Conservation (phyloP, 805 yeast species). For the Candida takata region DNA sequence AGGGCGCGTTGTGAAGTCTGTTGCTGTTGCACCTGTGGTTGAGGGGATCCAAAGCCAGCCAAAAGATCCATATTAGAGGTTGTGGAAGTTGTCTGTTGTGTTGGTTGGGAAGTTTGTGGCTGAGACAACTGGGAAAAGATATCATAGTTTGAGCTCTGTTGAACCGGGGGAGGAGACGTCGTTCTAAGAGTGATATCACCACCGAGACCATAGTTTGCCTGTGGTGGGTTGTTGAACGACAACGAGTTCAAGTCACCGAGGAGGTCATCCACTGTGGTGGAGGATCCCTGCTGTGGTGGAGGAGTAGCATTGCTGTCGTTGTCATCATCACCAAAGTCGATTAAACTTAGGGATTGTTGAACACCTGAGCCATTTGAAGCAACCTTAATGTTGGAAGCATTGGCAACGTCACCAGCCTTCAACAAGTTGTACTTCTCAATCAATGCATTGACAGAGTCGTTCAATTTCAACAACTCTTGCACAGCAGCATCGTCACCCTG, state of each 20-base stretch:
- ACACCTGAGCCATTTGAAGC: slow-evolving; percentile 26
- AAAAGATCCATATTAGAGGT: slow-evolving; percentile 16
- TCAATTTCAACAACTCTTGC: slow-evolving; percentile 55
- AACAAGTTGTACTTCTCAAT: slow-evolving; percentile 59
- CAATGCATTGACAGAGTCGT: slow-evolving; percentile 68
- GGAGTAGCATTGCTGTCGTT: slow-evolving; percentile 14
- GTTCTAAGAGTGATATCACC: slow-evolving; percentile 41
- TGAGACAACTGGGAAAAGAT: slow-evolving; percentile 17
- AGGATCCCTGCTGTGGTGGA: slow-evolving; percentile 27
- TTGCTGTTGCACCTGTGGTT: slow-evolving; percentile 5
- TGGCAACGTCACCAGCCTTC: slow-evolving; percentile 53
- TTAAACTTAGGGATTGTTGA: slow-evolving; percentile 42
- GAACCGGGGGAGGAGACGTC: slow-evolving; percentile 22
- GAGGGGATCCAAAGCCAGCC: slow-evolving; percentile 15
- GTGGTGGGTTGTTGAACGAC: slow-evolving; percentile 28
- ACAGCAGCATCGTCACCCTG: slow-evolving; percentile 62
- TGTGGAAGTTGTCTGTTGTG: slow-evolving; percentile 9
- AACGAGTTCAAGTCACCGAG: slow-evolving; percentile 64
- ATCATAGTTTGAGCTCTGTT: slow-evolving; percentile 23
- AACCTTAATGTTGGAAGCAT: slow-evolving; percentile 44
- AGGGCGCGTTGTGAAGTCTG: slow-evolving; percentile 16
- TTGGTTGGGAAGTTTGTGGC: slow-evolving; percentile 12
- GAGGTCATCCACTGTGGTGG: slow-evolving; percentile 51
- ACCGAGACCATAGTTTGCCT: slow-evolving; percentile 38
- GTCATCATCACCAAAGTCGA: slow-evolving; percentile 61